Evolutionary conservation across 805 yeast genomes (phyloP).

Genomic region (Saccharomycopsis guyanensis): DNA sequence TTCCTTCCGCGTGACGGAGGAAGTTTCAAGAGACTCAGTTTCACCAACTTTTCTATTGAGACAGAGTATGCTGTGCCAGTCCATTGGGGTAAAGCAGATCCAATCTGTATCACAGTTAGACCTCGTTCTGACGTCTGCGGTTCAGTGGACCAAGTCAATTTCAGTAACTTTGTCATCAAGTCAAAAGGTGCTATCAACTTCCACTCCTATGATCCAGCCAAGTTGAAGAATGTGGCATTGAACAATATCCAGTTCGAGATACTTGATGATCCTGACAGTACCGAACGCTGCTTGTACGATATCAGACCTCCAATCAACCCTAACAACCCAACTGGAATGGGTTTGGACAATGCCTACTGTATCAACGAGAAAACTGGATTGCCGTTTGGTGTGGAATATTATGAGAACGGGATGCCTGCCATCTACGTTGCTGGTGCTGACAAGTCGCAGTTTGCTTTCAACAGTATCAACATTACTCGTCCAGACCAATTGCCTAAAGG

Average conservation of each 20-base stretch:
- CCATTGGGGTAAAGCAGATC: slow-evolving; percentile 19
- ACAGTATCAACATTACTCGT: not conserved
- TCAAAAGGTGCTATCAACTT: slow-evolving; percentile 7
- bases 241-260: slow-evolving; percentile 3
- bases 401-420: slow-evolving; percentile 9
- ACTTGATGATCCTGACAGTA: not conserved
- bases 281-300: slow-evolving; percentile 5
- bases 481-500: slow-evolving; percentile 6
- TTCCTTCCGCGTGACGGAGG: slow-evolving; percentile 17
- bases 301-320: slow-evolving; percentile 17
- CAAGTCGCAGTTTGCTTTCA: not conserved
- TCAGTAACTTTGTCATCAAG: slow-evolving; percentile 3
- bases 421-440: not conserved
- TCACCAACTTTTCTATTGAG: slow-evolving; percentile 6
- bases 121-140: not conserved
- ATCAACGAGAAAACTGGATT: slow-evolving; percentile 8
- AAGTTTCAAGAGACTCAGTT: slow-evolving; percentile 2
- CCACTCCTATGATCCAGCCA: not conserved
- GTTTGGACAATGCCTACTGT: slow-evolving; percentile 17
- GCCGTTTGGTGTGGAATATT: slow-evolving; percentile 14
- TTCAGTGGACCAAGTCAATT: not conserved
- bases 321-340: slow-evolving; percentile 11
- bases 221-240: slow-evolving; percentile 3
- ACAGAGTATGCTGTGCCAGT: slow-evolving; percentile 12
- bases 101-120: slow-evolving; percentile 7